A percentile compares a stretch with the other conserved stretches of the same genome.
Evolutionary conservation across 2,329 filamentous ascomycete genomes (phyloP).

Genomic region (Zopfia rhizophila): DNA sequence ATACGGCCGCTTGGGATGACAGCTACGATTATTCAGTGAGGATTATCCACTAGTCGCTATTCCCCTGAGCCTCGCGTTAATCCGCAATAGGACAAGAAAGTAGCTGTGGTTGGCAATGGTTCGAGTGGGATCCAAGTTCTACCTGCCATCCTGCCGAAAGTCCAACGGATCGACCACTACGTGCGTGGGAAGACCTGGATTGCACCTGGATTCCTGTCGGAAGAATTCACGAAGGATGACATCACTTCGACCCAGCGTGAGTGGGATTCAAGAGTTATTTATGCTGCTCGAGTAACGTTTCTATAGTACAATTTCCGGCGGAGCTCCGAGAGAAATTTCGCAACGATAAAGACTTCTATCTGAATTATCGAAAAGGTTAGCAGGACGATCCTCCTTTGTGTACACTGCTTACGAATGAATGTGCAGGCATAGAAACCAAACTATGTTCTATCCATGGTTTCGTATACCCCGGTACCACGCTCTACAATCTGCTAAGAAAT

Average conservation of each 20-base stretch:
- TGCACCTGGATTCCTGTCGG: no score
- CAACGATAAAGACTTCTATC: constrained; percentile 51
- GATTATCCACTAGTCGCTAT: no score
- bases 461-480: no score
- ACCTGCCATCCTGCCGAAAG: constrained; percentile 68
- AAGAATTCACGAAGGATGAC: constrained; percentile 55
- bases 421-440: no score
- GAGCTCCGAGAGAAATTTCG: constrained; percentile 66
- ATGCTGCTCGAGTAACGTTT: no score
- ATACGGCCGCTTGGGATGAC: constrained; percentile 44
- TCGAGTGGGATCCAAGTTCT: constrained; percentile 71
- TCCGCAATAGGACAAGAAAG: constrained; percentile 66
- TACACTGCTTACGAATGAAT: no score
- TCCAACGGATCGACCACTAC: constrained; percentile 61
- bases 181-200: constrained; percentile 69
- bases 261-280: no score
- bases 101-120: constrained; percentile 72
- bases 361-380: no score
- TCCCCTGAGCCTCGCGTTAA: no score
- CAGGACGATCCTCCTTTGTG: no score
- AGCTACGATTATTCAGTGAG: constrained; percentile 64
- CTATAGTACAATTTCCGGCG: constrained; percentile 52
- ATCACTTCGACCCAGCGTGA: constrained; percentile 52
- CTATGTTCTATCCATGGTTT: no score
- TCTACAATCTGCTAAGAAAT: no score